Base-by-base conservation (phyloP, 805 yeast species). In the Starmerella asiatica region DNA sequence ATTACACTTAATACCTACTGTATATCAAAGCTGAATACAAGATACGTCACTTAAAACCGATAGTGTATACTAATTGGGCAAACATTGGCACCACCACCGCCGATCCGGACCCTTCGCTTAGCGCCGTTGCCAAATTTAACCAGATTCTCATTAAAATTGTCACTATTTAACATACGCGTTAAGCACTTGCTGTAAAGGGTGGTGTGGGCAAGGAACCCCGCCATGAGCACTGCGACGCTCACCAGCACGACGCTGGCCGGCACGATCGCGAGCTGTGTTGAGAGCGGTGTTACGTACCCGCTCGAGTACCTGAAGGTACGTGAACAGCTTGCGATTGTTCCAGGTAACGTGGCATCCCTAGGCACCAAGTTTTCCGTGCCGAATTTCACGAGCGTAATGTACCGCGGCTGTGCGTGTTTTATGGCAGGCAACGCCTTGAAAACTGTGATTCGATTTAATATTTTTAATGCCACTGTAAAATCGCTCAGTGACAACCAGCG, bases 401-500 rank as follows among this genome's bases (percentile, higher is more conserved):
- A 62, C 52, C 57, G 61, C 17, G 96, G 97, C 1, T 73, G 82
- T 50, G 71, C 80, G 37, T 83, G 93, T 0, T 58, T 84, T 43
- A 79, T 83, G 28, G 47, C 75, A 0, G 95, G 95, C 4, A 75
- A 76, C 44, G 68, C 82, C 1, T 52, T 76, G 39, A 86, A 85
- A 58, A 77, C 93, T 4, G 65, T 73, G 5, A 71, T 84, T 5
- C 62, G 97, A 41, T 75, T 86, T 52, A 63, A 76, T 20, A 70
- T 79, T 36, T 88, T 81, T 63, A 80, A 83, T 46, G 72, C 75
- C 62, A 75, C 79, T 42, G 73, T 84, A 19, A 70, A 75, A 52
- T 71, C 80, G 56, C 67, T 70, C 80, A 67, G 76, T 3, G 71
- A 70, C 21, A 41, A 40, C 24, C 14, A 6, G 15, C 17, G 29